These are phyloP conservation scores for Datisca glomerata DNA, from an alignment of 306 rosid genomes.

Conservation along the genomic window DNA sequence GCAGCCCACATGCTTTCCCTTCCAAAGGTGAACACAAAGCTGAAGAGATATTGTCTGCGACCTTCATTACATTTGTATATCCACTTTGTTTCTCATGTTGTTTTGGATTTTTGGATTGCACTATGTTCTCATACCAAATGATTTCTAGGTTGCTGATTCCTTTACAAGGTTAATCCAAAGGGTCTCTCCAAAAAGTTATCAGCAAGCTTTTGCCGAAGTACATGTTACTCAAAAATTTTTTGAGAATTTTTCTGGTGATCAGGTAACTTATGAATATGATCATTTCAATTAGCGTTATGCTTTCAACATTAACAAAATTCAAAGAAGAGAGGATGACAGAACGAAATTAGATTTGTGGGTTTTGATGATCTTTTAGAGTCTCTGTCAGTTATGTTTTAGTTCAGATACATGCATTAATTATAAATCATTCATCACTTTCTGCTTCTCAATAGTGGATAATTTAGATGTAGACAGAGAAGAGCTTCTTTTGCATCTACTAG, in stretches of 20 bases:
- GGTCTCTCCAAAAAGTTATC: constrained; percentile 96
- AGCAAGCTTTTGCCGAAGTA: constrained; percentile 82
- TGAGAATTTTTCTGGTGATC: constrained; percentile 87
- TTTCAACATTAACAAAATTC: not conserved
- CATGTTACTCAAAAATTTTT: constrained; percentile 75
- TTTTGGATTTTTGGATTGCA: not conserved
- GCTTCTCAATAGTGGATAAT: no score
- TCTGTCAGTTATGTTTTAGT: no score
- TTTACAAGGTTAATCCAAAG: constrained; percentile 85
- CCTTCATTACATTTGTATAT: not conserved
- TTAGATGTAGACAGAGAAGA: no score
- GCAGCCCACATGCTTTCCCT: constrained; percentile 84
- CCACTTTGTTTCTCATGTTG: not conserved
- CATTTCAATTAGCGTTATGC: not conserved
- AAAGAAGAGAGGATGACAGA: no score
- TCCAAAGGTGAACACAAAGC: constrained; percentile 65
- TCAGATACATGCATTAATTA: no score
- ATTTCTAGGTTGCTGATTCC: constrained; percentile 68
- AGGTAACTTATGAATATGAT: constrained; percentile 38
- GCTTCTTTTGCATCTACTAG: no score
- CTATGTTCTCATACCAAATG: constrained; percentile 1
- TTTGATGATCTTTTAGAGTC: no score
- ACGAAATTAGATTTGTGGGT: no score
- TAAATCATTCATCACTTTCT: no score
- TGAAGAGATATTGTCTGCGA: not conserved